Conservation (phyloP, 768 basidiomycete genomes). For the Suillus decipiens region DNA sequence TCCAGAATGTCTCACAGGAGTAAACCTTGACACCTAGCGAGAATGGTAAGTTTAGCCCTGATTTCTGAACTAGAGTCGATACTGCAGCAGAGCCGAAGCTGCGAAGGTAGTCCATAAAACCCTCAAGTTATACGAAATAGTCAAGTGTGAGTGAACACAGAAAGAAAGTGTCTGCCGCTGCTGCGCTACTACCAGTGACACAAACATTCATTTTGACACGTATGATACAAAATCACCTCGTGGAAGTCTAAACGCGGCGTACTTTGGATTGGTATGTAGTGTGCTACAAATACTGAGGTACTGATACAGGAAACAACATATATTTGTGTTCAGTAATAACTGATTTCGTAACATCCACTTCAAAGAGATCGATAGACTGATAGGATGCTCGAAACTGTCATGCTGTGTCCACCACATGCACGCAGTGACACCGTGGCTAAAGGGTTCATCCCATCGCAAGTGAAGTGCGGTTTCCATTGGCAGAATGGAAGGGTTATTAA, state of each 20-base stretch:
- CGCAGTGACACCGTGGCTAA: background rate
- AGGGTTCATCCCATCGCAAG: background rate
- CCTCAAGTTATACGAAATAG: background rate
- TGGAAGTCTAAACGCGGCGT: background rate
- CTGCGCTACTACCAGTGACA: background rate
- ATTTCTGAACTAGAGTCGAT: slow-evolving; percentile 89
- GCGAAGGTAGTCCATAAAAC: slow-evolving; percentile 76
- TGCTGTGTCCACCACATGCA: background rate
- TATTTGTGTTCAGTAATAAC: background rate
- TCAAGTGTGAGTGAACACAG: background rate
- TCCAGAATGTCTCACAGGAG: slow-evolving; percentile 77
- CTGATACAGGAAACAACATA: background rate
- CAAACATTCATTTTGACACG: slow-evolving; percentile 1
- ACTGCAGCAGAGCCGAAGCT: slow-evolving; percentile 85
- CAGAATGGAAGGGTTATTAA: background rate
- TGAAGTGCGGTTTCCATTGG: background rate
- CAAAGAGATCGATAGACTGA: background rate
- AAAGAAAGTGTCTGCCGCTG: background rate
- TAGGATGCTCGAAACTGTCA: background rate
- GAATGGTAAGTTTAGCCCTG: slow-evolving; percentile 89
- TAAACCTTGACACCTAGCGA: slow-evolving; percentile 73
- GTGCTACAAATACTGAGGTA: background rate
- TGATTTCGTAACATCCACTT: background rate
- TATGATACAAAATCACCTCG: background rate
- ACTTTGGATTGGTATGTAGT: background rate